phyloP scores from a whole-genome alignment of 495 filamentous ascomycete species.

The Clohesyomyces aquaticus region DNA sequence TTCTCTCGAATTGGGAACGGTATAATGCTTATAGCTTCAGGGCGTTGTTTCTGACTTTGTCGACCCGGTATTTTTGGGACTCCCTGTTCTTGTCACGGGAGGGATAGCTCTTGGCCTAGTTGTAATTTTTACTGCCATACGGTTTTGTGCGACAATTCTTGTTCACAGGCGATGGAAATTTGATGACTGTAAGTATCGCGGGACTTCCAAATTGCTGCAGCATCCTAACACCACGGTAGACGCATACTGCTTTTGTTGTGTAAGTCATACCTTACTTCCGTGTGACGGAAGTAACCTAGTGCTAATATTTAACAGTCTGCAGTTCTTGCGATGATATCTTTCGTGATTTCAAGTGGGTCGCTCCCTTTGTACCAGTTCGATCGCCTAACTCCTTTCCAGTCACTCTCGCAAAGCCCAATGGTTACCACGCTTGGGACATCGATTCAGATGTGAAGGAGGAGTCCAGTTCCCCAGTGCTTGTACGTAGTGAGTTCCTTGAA shows the following conservation, averaged over 20 bases:
- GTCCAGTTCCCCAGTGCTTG: conserved; percentile 4
- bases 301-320: too few species aligned
- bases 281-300: too few species aligned
- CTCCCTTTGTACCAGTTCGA: not conserved
- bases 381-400: conserved; percentile 1
- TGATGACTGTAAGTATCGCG: conserved; percentile 23
- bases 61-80: conserved; percentile 26
- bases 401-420: conserved; percentile 12
- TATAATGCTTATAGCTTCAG: not conserved
- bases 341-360: conserved; percentile 21
- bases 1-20: not conserved
- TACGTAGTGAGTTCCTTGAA: too few species aligned
- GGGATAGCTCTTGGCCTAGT: conserved; percentile 22
- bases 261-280: conserved; percentile 1
- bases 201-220: not conserved
- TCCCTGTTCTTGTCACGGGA: conserved; percentile 24
- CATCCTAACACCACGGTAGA: conserved; percentile 17
- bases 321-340: conserved; percentile 25
- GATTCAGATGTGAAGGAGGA: not conserved
- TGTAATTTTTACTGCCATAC: conserved; percentile 17
- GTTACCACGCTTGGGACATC: conserved; percentile 32
- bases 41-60: conserved; percentile 26
- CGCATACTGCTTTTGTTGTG: conserved; percentile 19
- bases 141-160: conserved; percentile 5
- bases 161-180: conserved; percentile 27